A percentile compares a stretch with the other conserved stretches of the same genome.
Conservation (phyloP, 805 yeast genomes). For the Hanseniaspora lindneri region DNA sequence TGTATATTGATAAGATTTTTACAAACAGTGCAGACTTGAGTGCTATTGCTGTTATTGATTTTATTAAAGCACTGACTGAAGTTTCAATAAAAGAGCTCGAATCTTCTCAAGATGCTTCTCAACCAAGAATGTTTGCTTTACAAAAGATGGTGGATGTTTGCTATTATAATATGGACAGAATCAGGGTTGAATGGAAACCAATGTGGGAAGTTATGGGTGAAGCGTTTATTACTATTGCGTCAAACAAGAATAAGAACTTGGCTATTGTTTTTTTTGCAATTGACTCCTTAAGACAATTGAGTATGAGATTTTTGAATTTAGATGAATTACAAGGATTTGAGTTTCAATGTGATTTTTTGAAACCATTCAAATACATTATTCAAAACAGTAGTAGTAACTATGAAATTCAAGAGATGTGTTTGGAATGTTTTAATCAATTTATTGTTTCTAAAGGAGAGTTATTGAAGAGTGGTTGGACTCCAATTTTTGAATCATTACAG, state of each 20-base stretch:
- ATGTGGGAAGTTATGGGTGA: slow-evolving; percentile 90
- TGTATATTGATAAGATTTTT: slow-evolving; percentile 76
- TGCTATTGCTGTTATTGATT: slow-evolving; percentile 76
- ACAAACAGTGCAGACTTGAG: slow-evolving; percentile 66
- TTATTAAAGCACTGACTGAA: slow-evolving; percentile 74
- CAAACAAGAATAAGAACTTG: slow-evolving; percentile 47
- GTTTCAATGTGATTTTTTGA: slow-evolving; percentile 85
- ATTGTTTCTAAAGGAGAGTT: slow-evolving; percentile 58
- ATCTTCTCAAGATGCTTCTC: slow-evolving; percentile 64
- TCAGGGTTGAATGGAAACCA: slow-evolving; percentile 91
- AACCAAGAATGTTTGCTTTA: slow-evolving; percentile 83
- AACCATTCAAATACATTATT: slow-evolving; percentile 77
- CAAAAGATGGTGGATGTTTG: slow-evolving; percentile 96
- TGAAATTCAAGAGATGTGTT: slow-evolving; percentile 74
- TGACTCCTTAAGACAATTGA: slow-evolving; percentile 84
- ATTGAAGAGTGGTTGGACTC: slow-evolving; percentile 89
- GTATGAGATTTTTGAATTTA: slow-evolving; percentile 81
- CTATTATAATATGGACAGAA: slow-evolving; percentile 93
- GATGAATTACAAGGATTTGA: slow-evolving; percentile 93
- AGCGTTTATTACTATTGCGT: slow-evolving; percentile 74
- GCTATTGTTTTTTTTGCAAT: slow-evolving; percentile 80
- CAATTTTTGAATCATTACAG: slow-evolving; percentile 68
- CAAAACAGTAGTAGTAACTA: slow-evolving; percentile 45
- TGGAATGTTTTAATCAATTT: slow-evolving; percentile 82
- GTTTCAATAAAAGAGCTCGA: slow-evolving; percentile 87